Conservation (phyloP, 2,329 filamentous ascomycete genomes). For the Aphanocladium album region DNA sequence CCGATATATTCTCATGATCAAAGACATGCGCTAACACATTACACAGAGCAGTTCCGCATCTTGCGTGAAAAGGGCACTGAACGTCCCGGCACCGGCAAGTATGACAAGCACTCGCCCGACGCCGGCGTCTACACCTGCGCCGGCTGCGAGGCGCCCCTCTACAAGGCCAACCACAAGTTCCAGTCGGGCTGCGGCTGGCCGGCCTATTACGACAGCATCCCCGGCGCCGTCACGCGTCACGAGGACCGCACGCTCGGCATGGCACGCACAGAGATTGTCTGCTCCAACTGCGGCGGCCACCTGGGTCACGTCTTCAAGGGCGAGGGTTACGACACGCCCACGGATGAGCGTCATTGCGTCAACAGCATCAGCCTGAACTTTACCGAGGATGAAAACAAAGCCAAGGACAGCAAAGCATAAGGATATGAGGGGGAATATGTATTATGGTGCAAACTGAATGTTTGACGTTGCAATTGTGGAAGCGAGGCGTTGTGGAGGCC, state of each 20-base stretch:
- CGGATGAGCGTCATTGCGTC: conserved; percentile 94
- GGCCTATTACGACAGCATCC: conserved; percentile 93
- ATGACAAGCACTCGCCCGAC: conserved; percentile 76
- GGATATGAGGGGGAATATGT: neutral
- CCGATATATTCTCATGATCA: neutral
- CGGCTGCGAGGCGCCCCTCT: conserved; percentile 80
- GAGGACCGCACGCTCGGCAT: conserved; percentile 75
- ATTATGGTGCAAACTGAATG: neutral
- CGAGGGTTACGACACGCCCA: conserved; percentile 77
- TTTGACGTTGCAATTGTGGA: neutral
- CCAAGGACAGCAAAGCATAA: conserved; percentile 35
- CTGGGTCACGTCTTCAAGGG: conserved; percentile 94
- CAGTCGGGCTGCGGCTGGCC: conserved; percentile 96
- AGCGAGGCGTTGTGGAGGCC: conserved; percentile 3
- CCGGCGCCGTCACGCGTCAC: conserved; percentile 80
- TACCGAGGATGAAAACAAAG: conserved; percentile 54
- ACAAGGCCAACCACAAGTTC: conserved; percentile 93
- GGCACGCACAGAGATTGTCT: conserved; percentile 87
- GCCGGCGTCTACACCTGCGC: conserved; percentile 82
- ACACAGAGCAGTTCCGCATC: conserved; percentile 86
- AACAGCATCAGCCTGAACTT: conserved; percentile 92
- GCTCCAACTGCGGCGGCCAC: conserved; percentile 89
- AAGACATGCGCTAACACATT: conserved; percentile 10
- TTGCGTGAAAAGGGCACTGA: conserved; percentile 92
- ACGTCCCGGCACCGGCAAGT: conserved; percentile 70